A percentile compares a stretch with the other conserved stretches of the same genome.
Conservation (phyloP, 257 asterid genomes). For the Penstemon newberryi region DNA sequence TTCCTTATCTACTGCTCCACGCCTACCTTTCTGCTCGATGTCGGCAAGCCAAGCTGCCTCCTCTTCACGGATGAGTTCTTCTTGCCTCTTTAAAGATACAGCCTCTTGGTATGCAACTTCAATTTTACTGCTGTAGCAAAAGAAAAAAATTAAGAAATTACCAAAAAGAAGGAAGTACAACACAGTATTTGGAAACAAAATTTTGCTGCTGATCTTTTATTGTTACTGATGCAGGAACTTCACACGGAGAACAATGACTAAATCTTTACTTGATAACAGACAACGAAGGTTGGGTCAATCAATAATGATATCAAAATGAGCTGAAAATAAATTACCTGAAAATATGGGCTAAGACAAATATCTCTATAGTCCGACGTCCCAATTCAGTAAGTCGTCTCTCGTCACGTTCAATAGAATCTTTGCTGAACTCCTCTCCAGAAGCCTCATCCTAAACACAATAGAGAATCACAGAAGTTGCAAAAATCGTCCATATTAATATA, state of each 20-base stretch:
- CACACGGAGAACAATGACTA: neutral
- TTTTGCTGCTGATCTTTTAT: neutral
- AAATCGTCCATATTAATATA: neutral
- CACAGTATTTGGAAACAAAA: neutral
- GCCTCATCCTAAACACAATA: constrained; percentile 57
- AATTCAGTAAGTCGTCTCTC: constrained; percentile 93
- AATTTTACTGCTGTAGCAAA: constrained; percentile 57
- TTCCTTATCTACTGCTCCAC: constrained; percentile 65
- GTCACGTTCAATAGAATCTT: constrained; percentile 75
- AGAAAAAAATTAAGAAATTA: constrained; percentile 16
- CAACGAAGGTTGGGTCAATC: neutral
- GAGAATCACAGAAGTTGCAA: constrained; percentile 15
- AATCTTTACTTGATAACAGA: neutral
- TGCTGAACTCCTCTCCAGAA: constrained; percentile 77
- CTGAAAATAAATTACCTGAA: constrained; percentile 56
- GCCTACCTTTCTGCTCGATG: constrained; percentile 70
- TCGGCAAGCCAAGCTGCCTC: constrained; percentile 89
- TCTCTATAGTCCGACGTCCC: constrained; percentile 95
- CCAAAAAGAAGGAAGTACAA: neutral
- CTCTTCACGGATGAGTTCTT: constrained; percentile 94
- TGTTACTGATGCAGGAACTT: neutral
- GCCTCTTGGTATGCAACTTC: constrained; percentile 90
- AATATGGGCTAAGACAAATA: constrained; percentile 76
- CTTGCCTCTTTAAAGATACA: constrained; percentile 86
- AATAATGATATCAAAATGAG: neutral